These are phyloP conservation scores for Juncus effusus DNA, from an alignment of 176 grass and related monocot species.

Conservation along the genomic window DNA sequence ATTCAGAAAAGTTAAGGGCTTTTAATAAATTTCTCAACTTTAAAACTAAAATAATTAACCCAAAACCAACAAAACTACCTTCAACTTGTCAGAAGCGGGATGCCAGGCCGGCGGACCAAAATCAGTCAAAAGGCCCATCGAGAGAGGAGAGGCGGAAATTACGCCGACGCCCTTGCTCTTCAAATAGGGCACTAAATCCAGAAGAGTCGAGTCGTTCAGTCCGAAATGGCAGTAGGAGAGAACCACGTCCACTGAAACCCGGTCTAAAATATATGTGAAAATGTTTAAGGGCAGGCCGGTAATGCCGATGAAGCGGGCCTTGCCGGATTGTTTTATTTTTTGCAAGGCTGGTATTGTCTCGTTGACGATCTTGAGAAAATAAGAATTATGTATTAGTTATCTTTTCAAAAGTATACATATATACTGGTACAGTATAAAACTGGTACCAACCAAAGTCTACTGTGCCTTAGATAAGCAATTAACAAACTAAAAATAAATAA, in stretches of 20 bases:
- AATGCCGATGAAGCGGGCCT: conserved; percentile 78
- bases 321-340: conserved; percentile 78
- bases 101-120: conserved; percentile 80
- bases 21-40: not conserved
- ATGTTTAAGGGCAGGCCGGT: conserved; percentile 65
- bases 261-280: conserved; percentile 61
- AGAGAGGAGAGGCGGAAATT: conserved; percentile 74
- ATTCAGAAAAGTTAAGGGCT: no score
- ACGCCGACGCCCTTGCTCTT: conserved; percentile 79
- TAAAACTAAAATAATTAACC: not conserved
- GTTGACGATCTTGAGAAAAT: conserved; percentile 57
- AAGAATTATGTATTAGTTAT: not conserved
- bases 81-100: conserved; percentile 60
- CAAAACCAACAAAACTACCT: conserved; percentile 37
- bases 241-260: conserved; percentile 68
- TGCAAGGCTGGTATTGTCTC: conserved; percentile 76
- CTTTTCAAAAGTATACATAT: not conserved
- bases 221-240: conserved; percentile 89
- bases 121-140: conserved; percentile 87
- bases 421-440: no score
- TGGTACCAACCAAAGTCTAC: no score
- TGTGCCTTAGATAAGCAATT: no score
- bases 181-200: conserved; percentile 77
- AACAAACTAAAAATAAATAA: no score
- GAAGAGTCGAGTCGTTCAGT: conserved; percentile 61